phyloP scores from a whole-genome alignment of 805 yeast species.

The Metschnikowia peoriensis region DNA sequence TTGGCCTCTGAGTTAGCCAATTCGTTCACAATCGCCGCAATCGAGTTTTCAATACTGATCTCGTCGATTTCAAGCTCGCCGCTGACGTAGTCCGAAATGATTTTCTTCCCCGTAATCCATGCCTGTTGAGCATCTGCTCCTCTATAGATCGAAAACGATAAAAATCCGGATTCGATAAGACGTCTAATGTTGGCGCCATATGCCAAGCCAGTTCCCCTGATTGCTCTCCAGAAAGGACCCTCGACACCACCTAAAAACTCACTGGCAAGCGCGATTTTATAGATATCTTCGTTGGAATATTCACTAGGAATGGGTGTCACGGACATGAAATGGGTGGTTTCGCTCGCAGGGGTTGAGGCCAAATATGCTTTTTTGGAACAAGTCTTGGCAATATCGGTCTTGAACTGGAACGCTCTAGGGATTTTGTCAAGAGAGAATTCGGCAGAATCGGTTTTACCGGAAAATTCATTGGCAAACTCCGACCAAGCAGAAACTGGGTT shows the following conservation, averaged over 20 bases:
- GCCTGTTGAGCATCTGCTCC: constrained; percentile 79
- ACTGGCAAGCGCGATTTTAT: constrained; percentile 67
- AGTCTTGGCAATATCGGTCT: constrained; percentile 53
- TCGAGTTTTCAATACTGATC: constrained; percentile 64
- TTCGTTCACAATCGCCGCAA: constrained; percentile 69
- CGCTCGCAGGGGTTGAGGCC: constrained; percentile 78
- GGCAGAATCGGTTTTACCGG: not conserved
- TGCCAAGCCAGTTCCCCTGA: constrained; percentile 91
- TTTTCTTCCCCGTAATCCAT: constrained; percentile 58
- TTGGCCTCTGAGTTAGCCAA: constrained; percentile 71
- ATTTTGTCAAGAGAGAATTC: constrained; percentile 28
- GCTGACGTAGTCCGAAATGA: constrained; percentile 57
- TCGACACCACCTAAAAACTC: constrained; percentile 83
- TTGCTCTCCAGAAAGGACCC: constrained; percentile 96
- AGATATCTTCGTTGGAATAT: constrained; percentile 51
- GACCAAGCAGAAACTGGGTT: constrained; percentile 64
- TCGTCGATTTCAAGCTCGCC: constrained; percentile 58
- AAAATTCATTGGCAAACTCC: constrained; percentile 27
- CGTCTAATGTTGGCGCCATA: constrained; percentile 72
- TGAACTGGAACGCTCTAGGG: constrained; percentile 53
- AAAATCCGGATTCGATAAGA: constrained; percentile 62
- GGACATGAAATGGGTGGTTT: constrained; percentile 67
- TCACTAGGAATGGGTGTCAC: constrained; percentile 58
- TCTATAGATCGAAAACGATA: constrained; percentile 69
- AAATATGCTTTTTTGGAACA: constrained; percentile 58